These are phyloP conservation scores for Calvatia gigantea DNA, from an alignment of 768 basidiomycete genomes.

Conservation along the genomic window DNA sequence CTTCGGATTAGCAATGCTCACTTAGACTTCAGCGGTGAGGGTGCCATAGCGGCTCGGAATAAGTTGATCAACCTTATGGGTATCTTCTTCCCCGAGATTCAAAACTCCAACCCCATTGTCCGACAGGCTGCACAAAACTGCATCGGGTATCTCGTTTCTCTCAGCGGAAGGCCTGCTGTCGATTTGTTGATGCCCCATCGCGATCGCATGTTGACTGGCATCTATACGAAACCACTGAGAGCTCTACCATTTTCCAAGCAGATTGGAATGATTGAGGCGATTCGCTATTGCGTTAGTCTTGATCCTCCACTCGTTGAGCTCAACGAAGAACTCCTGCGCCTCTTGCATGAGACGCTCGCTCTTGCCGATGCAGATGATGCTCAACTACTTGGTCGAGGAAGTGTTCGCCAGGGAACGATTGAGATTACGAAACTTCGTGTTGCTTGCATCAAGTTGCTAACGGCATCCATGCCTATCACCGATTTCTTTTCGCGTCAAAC, in stretches of 20 bases:
- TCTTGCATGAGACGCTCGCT: constrained; percentile 91
- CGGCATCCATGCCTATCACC: constrained; percentile 91
- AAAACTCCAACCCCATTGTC: constrained; percentile 82
- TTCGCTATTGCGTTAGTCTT: constrained; percentile 88
- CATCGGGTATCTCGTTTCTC: constrained; percentile 71
- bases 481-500: constrained; percentile 89
- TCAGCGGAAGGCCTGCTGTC: constrained; percentile 65
- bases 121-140: constrained; percentile 81
- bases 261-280: constrained; percentile 96
- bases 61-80: constrained; percentile 70
- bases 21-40: constrained; percentile 43
- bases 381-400: constrained; percentile 73
- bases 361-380: constrained; percentile 93
- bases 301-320: constrained; percentile 88
- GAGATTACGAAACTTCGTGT: constrained; percentile 90
- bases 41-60: constrained; percentile 38
- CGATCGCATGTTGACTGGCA: constrained; percentile 82
- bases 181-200: constrained; percentile 84
- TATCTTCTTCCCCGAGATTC: constrained; percentile 85
- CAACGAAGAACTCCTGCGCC: constrained; percentile 87
- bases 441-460: constrained; percentile 88
- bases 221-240: constrained; percentile 95
- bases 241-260: constrained; percentile 94
- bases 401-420: constrained; percentile 69
- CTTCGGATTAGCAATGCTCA: constrained; percentile 57